phyloP scores from a whole-genome alignment of 2,329 filamentous ascomycete genomes.

The Botrytis byssoidea region DNA sequence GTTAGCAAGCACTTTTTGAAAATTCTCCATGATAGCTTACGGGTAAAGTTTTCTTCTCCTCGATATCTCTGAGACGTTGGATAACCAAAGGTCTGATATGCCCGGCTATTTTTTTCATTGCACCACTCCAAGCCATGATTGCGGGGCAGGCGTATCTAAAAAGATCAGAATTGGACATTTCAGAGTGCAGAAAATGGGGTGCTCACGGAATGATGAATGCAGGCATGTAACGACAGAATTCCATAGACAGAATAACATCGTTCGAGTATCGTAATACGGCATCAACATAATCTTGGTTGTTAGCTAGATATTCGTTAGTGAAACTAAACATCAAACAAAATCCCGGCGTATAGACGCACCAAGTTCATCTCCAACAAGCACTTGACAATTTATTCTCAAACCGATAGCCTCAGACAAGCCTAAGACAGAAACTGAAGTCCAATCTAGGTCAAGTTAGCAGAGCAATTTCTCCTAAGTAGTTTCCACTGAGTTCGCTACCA shows the following conservation, averaged over 20 bases:
- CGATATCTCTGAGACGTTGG: neutral
- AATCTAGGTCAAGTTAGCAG: neutral
- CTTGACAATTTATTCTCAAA: conserved; percentile 4
- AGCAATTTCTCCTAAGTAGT: too few species aligned
- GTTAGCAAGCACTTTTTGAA: neutral
- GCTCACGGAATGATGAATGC: neutral
- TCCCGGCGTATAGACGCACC: neutral
- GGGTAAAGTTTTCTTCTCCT: neutral
- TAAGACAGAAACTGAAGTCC: conserved; percentile 3
- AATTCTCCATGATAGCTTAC: neutral
- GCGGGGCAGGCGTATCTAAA: neutral
- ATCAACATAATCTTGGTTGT: neutral
- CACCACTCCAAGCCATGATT: conserved; percentile 3
- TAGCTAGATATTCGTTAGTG: neutral
- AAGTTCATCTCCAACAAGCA: neutral
- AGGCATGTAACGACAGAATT: conserved; percentile 6
- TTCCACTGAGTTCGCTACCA: neutral
- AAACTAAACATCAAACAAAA: neutral
- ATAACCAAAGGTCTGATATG: conserved; percentile 5
- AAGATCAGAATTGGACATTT: neutral
- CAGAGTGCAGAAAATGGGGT: neutral
- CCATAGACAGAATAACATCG: neutral
- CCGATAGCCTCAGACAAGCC: neutral
- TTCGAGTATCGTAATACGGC: neutral
- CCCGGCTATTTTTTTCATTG: neutral